phyloP scores from a whole-genome alignment of 164 flowering plant species.

The Aristolochia contorta region DNA sequence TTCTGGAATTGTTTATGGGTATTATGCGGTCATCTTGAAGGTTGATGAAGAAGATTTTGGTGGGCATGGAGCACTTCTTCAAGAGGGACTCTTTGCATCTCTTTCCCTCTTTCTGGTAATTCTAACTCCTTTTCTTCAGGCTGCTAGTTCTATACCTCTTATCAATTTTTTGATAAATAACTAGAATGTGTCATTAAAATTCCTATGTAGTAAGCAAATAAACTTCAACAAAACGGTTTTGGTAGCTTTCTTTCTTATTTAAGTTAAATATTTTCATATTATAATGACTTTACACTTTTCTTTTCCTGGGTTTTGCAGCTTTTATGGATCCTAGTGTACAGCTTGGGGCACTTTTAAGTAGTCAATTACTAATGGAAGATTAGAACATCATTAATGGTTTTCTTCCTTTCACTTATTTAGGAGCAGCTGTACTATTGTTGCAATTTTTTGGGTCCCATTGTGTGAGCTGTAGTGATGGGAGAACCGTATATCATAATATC shows the following conservation, averaged over 20 bases:
- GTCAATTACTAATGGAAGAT: constrained; percentile 2
- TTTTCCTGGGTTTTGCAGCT: constrained; percentile 17
- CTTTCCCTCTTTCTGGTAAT: constrained; percentile 80
- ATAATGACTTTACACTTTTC: background rate
- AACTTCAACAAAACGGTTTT: too few species aligned
- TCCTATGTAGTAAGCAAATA: too few species aligned
- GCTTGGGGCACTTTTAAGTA: constrained; percentile 76
- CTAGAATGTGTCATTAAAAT: too few species aligned
- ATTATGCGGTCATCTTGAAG: constrained; percentile 67
- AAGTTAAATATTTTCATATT: background rate
- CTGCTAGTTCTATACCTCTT: background rate
- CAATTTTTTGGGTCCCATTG: background rate
- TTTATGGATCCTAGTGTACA: constrained; percentile 80
- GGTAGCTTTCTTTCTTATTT: too few species aligned
- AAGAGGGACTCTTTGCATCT: constrained; percentile 93
- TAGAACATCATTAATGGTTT: background rate
- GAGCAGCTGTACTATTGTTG: constrained; percentile 7
- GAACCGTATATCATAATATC: too few species aligned
- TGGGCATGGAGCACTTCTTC: constrained; percentile 91
- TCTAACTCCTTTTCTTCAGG: background rate
- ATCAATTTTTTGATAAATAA: too few species aligned
- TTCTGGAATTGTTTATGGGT: constrained; percentile 63
- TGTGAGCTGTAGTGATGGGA: too few species aligned
- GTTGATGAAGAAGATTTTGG: constrained; percentile 97
- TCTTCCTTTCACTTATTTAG: background rate